Evolutionary conservation across 306 rosid species (phyloP), one percentile per base, ranked within the genome.

Genomic region (Senna tora): DNA sequence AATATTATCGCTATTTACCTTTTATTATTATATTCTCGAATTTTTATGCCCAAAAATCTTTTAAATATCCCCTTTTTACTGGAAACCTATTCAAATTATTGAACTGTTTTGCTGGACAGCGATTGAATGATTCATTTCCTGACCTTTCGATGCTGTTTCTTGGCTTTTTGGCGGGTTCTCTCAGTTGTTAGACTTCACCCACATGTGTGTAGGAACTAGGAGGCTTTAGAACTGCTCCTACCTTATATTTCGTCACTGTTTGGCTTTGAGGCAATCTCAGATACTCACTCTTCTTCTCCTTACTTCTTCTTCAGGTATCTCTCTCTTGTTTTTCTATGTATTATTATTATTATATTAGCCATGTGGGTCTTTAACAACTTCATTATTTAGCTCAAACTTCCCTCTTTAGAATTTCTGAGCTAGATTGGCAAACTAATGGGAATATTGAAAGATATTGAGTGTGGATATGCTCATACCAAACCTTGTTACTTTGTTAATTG

Each of bases 61-160:
- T 47, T 21, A 25, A 63, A 52, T 22, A 51, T 34, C 28, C 36
- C 43, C 4, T 12, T 15, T 45, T 45, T 17, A 9, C 5, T 19
- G 28, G 56, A 12, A 34, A 46, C 30, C 36, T 4, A 2, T 12
- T 55, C 9, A 45, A 62, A 19, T 32, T 51, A 38, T 19, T 10
- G 36, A 30, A n/a, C 9, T 56, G 65, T 38, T 49, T 49, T 56
- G 65, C 46, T 55, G 50, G 69, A 56, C 54, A 75, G 77, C 5
- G 38, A 74, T 62, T 28, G 75, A 81, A 55, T 47, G 71, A 78
- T 86, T 81, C 84, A 76, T 83, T 86, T 30, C 85, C 81, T 83
- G 79, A 65, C 77, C 64, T 69, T 21, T 41, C 65, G 51, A 63
- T 14, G 74, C 81, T 32, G 80, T 82, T 49, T 39, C 65, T 34